Evolutionary conservation across 1,284 basidiomycete genomes (phyloP), one percentile per base, ranked within the genome.

Genomic region (Rhizoctonia solani): DNA sequence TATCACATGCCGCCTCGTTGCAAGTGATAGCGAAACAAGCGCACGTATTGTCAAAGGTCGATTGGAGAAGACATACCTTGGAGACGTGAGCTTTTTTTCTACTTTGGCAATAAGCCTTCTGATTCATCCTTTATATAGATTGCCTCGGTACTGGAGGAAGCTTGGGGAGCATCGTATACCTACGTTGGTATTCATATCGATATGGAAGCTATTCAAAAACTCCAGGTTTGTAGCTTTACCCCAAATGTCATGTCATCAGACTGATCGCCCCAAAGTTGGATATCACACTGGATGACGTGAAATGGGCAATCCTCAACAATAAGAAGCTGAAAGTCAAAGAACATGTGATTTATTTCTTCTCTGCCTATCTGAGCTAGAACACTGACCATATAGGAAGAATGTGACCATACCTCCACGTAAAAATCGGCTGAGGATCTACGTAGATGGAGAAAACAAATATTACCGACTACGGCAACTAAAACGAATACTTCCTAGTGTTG

Each of bases 31-130:
- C 69, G 95, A 97, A 75, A 84, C 88, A 16, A 93, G 95, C 34
- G 97, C 97, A 23, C 88, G 97, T 67, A 98, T 99, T 72, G 96
- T 99, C 72, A 99, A 99, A 78, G 97, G 92, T 11, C 86, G 97
- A 54, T 80, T 99, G 66, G 97, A 99, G 79, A 95, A 95, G 81
- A 99, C 97, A 0, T 85, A 92, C 69, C 81, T 99, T 8, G 93
- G 95, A 72, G 97, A 98, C 79, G 93, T 95, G 71, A 72, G 88
- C 78, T 21, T 68, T 8, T n/a, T 19, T n/a, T 3, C 19, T n/a
- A 19, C 2, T 23, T 29, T 49, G 21, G 16, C 21, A 27, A 1
- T 52, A 19, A 29, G 55, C 9, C 16, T 14, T 14, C 39, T 53
- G 34, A 68, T n/a, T n/a, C n/a, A n/a, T n/a, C 32, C 29, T 50